A percentile compares a stretch with the other conserved stretches of the same genome.
phyloP scores from a whole-genome alignment of 1,284 basidiomycete genomes.

The Hemileia vastatrix region DNA sequence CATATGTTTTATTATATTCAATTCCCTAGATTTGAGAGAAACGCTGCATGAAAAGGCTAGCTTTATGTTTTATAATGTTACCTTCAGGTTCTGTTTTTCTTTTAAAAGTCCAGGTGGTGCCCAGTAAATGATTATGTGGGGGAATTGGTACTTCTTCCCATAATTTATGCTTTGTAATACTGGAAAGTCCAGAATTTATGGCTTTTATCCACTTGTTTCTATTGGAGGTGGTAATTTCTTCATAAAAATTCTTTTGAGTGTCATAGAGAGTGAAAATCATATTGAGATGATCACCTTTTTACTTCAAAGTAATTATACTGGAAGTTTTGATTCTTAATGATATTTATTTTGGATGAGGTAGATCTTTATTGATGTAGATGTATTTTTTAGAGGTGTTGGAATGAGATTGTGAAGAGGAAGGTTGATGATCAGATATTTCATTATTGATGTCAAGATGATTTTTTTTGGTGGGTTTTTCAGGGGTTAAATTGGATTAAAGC shows the following conservation, averaged over 20 bases:
- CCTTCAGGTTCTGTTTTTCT: background rate
- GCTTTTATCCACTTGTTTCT: background rate
- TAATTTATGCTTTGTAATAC: background rate
- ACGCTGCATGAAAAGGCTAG: no score
- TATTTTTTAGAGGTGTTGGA: no score
- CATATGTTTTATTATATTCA: no score
- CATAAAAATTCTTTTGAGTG: background rate
- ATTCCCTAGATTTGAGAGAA: no score
- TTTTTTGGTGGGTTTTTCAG: no score
- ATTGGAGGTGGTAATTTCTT: background rate
- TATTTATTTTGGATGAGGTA: background rate
- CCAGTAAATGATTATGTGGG: no score
- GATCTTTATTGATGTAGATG: no score
- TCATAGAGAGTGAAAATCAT: background rate
- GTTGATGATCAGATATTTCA: no score
- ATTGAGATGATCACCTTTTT: background rate
- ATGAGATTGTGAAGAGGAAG: no score
- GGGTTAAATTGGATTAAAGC: no score
- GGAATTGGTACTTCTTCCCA: slow-evolving; percentile 3
- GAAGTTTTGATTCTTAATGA: background rate
- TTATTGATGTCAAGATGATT: no score
- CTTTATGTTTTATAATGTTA: background rate
- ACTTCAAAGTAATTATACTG: background rate
- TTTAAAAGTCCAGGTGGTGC: background rate
- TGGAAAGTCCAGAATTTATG: background rate